Percentiles rank a stretch among this genome's conserved stretches.
Evolutionary conservation across 257 asterid genomes (phyloP).

Genomic region (Asclepias syriaca): DNA sequence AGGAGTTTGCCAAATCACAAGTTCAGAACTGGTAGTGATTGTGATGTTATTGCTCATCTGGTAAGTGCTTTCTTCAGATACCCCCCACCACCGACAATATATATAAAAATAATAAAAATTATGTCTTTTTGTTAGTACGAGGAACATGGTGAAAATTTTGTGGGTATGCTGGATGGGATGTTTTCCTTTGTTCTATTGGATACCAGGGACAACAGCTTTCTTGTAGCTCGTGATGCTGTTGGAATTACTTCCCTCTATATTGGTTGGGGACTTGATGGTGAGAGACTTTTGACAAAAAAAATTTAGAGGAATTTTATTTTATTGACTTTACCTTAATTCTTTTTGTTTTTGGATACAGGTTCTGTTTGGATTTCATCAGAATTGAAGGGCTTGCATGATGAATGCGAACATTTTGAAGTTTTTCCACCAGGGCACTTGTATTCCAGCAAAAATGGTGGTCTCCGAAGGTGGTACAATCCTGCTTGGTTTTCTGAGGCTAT

Average conservation of each 20-base stretch:
- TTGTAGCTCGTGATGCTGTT: conserved; percentile 90
- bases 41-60: conserved; percentile 98
- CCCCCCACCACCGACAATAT: no score
- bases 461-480: conserved; percentile 89
- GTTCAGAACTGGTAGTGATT: conserved; percentile 86
- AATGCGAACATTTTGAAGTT: conserved; percentile 85
- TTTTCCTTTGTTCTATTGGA: conserved; percentile 89
- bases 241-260: conserved; percentile 92
- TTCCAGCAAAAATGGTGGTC: conserved; percentile 70
- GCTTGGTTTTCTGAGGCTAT: conserved; percentile 78
- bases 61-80: conserved; percentile 36
- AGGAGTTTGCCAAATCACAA: conserved; percentile 60
- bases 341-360: conserved; percentile 37
- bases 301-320: not conserved
- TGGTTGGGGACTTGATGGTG: conserved; percentile 99
- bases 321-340: not conserved
- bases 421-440: conserved; percentile 93
- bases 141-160: conserved; percentile 79
- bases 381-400: conserved; percentile 77
- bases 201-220: conserved; percentile 79
- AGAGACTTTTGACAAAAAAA: not conserved
- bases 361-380: conserved; percentile 94
- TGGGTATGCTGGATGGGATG: conserved; percentile 96
- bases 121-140: conserved; percentile 52
- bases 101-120: no score